Base-by-base conservation (phyloP, 306 rosid genomes). In the Quillaja saponaria region DNA sequence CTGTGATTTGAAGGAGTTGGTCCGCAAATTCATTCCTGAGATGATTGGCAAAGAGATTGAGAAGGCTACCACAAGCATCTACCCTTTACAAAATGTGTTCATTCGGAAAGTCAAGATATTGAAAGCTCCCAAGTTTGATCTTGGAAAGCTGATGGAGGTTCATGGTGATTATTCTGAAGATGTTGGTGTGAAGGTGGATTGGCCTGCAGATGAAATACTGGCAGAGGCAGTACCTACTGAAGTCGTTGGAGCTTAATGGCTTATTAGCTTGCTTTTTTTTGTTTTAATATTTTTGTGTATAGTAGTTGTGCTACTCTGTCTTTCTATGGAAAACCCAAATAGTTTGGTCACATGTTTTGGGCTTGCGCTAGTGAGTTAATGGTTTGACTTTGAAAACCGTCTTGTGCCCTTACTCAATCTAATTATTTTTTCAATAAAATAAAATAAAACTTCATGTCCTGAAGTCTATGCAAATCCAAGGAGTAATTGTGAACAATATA, bases 41-140 rank as follows among this genome's bases (percentile, higher is more conserved):
- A 68, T 81, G 49, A 91, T 91, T 49, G 97, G 96, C n/a, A 91
- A 86, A 45, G 95, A 86, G 57, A 86, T 91, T 35, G 97, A 91
- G 83, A 91, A 91, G 80, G 83, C 90, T 18, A 88, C 98, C 0
- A 49, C 71, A 5, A 66, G 92, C 49, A 91, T 91, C 81, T 91
- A 82, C 47, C 98, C 96, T 5, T 61, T 88, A 34, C 95, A 91
- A 69, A 86, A 91, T 42, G 95, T 91, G 17, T 91, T 86, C 71
- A 87, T 91, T 17, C 67, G 95, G 2, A 91, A 91, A 69, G 98
- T 88, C 45, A 91, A 88, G 81, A 88, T 92, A 74, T 79, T 92
- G 76, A 92, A 92, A 72, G 95, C 96, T 54, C 98, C 98, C 0
- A 92, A 92, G 79, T 92, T 89, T 55, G 96, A 91, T 74, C 95